Evolutionary conservation across 2,329 filamentous ascomycete species (phyloP), one percentile per base, ranked within the genome.

Genomic region (Ploettnerulaceae sp.): DNA sequence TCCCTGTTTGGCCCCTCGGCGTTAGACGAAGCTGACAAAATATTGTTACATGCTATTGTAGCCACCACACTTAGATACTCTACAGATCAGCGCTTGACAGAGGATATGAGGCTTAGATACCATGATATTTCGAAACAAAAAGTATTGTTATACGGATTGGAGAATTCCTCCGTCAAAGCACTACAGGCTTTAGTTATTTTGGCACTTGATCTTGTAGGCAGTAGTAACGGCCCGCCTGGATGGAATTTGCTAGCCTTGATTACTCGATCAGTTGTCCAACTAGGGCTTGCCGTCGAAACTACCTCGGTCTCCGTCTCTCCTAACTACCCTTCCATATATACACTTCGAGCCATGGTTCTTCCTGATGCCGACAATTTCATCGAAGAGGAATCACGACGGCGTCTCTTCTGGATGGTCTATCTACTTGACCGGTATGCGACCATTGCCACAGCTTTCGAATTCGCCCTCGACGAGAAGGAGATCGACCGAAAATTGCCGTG

Each of bases 381-480:
- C 46, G 89, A 95, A 62, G 90, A 95, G 51, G 90, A 96, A 65
- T 86, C 86, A 32, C 75, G 89, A 21, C 77, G 90, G 21, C 75
- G 90, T 20, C 71, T 95, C 1, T 95, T 96, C 65, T 96, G 90
- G 90, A 91, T 94, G 82, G 82, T 95, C 8, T 96, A 95, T 61
- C 69, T 95, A 9, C 74, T 96, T 5, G 90, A 96, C 63, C 77
- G 90, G 39, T 95, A 95, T 62, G 89, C 89, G 1, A 95, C 89
- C 0, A 83, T 95, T 46, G 84, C 89, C 0, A 95, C 90, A 0
- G 89, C 90, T 0, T 95, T 95, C 57, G 89, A 95, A 57, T 95
- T 95, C 63, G 87, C 88, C 0, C 69, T 96, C 14, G 84, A 91
- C 56, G 89, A 95, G 60, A 87, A 84, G 61, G 89, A 95, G 60